Base-by-base conservation (phyloP, 352 stramenopile genomes). In the Phytopythium boreale region DNA sequence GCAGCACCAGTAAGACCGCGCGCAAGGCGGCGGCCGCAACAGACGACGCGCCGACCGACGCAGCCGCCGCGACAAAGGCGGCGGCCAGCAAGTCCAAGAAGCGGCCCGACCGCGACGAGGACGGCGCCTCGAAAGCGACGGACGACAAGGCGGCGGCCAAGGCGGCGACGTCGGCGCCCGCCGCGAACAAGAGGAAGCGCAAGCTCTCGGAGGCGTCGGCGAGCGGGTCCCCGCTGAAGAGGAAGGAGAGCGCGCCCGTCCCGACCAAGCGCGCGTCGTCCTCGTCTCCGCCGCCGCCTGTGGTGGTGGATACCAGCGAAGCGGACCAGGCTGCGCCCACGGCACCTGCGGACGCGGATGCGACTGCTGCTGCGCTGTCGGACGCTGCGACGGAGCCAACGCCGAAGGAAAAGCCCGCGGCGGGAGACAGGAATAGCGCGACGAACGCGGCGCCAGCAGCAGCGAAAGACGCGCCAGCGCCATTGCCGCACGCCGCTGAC, bases 161-260 rank as follows among this genome's bases (percentile, higher is more conserved):
- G 19, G 65, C 66, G n/a, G 19, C 46, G 56, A 0, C 47, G 20
- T 37, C 11, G 2, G n/a, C 22, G 31, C 24, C 43, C 17, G 55
- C 10, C 10, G 34, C 10, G 34, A 39, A 39, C 0, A 81, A 78
- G 65, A 76, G 67, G 53, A 84, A 85, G 71, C 78, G 76, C 52
- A 84, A 80, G 51, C 43, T 80, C 27, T 78, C 69, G 0, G 65
- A 81, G 50, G 56, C 56, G 2, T 49, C 56, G 8, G 34, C 46
- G 11, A 60, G 6, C 12, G 67, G 76, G 46, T 74, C 63, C 2
- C 55, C 69, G 8, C 27, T 61, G 24, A 75, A 72, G 41, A 56
- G 57, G 58, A 63, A 56, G 24, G 56, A 61, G n/a, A 9, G 5
- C 15, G 10, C n/a, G 36, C n/a, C 36, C 10, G 36, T 20, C 14